These are phyloP conservation scores for Trichoderma sp. DNA, from an alignment of 2,329 filamentous ascomycete species.

Conservation along the genomic window DNA sequence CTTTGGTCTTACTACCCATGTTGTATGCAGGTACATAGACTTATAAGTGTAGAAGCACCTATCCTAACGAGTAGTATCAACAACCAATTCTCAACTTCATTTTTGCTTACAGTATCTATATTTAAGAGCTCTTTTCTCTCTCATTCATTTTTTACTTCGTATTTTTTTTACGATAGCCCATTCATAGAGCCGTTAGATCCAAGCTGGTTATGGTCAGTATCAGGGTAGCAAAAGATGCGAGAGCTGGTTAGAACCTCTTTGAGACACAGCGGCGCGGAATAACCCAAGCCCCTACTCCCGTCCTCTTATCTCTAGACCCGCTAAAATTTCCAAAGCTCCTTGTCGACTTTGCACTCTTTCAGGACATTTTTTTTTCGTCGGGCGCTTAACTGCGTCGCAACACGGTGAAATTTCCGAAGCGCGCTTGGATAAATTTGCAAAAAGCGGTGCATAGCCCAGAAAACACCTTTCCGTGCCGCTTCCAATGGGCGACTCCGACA, in stretches of 20 bases:
- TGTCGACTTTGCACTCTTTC: constrained; percentile 15
- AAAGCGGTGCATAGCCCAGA: background rate
- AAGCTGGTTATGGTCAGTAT: background rate
- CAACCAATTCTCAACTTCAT: background rate
- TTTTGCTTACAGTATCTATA: background rate
- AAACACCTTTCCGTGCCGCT: background rate
- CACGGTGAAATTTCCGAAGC: background rate
- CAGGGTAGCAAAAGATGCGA: background rate
- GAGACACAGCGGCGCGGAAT: constrained; percentile 12
- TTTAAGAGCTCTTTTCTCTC: no score
- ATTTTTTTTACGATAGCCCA: background rate
- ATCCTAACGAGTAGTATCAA: background rate
- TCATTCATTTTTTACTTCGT: no score
- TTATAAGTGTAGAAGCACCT: no score
- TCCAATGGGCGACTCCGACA: constrained; percentile 31
- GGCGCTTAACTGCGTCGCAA: constrained; percentile 24
- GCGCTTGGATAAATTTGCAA: constrained; percentile 6
- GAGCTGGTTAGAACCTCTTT: background rate
- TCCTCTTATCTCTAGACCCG: constrained; percentile 8
- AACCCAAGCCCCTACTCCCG: constrained; percentile 14
- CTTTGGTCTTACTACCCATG: background rate
- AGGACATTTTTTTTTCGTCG: background rate
- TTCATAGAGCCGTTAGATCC: background rate
- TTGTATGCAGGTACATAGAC: no score
- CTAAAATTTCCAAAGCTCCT: constrained; percentile 29